phyloP scores from a whole-genome alignment of 2,329 filamentous ascomycete genomes.

The Alternaria ventricosa region DNA sequence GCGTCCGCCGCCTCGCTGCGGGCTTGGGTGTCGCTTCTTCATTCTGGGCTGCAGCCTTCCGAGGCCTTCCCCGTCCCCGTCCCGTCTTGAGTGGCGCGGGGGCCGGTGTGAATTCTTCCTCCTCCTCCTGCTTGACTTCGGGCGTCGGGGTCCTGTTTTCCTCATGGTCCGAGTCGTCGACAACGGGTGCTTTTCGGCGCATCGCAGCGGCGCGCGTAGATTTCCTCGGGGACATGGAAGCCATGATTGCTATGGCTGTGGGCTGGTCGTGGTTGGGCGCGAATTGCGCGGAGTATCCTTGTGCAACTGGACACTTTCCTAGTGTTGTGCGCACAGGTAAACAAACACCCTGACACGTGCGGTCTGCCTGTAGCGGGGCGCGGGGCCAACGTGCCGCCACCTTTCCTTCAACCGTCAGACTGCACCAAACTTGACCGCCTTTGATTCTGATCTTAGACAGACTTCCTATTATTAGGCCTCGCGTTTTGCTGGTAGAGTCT shows the following conservation, averaged over 20 bases:
- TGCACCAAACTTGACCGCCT: neutral
- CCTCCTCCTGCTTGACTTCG: constrained; percentile 66
- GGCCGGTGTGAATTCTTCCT: constrained; percentile 83
- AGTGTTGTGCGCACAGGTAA: constrained; percentile 25
- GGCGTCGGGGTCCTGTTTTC: constrained; percentile 66
- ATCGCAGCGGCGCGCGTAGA: constrained; percentile 66
- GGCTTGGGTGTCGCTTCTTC: constrained; percentile 53
- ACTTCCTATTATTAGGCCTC: neutral
- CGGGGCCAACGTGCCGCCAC: constrained; percentile 5
- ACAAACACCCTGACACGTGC: constrained; percentile 31
- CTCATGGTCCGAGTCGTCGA: constrained; percentile 79
- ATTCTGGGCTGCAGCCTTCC: constrained; percentile 44
- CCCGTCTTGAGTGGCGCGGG: constrained; percentile 68
- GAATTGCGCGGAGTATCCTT: constrained; percentile 10
- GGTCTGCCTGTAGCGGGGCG: constrained; percentile 14
- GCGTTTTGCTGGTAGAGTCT: too few relatives aligned
- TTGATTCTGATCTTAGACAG: neutral
- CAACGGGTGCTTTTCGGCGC: constrained; percentile 70
- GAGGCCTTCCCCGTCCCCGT: constrained; percentile 63
- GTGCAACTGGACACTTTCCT: constrained; percentile 12
- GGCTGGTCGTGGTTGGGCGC: constrained; percentile 14
- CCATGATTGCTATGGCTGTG: constrained; percentile 43
- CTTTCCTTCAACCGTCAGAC: neutral
- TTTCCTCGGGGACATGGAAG: constrained; percentile 55
- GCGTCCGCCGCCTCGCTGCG: constrained; percentile 55